Evolutionary conservation across 306 rosid species (phyloP).

Genomic region (Prunus campanulata): DNA sequence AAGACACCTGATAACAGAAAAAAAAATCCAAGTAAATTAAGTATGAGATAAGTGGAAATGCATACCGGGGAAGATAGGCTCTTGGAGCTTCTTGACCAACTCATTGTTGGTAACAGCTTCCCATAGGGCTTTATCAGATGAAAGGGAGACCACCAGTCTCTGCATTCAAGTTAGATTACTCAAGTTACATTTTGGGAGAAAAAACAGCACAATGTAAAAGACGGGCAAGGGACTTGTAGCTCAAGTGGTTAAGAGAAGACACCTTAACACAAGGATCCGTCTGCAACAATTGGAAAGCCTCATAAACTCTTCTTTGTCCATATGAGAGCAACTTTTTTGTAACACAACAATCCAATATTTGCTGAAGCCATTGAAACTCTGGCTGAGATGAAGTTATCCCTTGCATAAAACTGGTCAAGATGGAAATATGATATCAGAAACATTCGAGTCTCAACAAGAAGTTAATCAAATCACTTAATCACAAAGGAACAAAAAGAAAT

Average conservation of each 20-base stretch:
- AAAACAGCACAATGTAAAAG: neutral
- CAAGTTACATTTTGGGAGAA: neutral
- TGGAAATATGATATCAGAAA: constrained; percentile 26
- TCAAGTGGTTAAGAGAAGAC: neutral
- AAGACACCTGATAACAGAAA: too few relatives aligned
- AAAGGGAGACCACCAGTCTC: constrained; percentile 63
- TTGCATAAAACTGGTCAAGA: constrained; percentile 42
- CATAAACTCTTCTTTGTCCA: constrained; percentile 40
- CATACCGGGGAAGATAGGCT: constrained; percentile 49
- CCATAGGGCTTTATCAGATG: constrained; percentile 68
- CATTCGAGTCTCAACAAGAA: neutral
- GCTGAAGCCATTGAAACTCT: constrained; percentile 29
- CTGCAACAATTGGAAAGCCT: constrained; percentile 52
- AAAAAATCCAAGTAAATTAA: neutral
- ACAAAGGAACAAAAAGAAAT: neutral
- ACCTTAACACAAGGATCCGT: constrained; percentile 62
- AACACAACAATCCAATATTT: constrained; percentile 30
- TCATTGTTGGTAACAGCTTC: constrained; percentile 54
- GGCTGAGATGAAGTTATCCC: constrained; percentile 35
- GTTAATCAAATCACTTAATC: neutral
- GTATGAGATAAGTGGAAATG: neutral
- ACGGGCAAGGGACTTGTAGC: neutral
- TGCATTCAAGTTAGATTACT: constrained; percentile 29
- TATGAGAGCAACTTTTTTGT: constrained; percentile 35
- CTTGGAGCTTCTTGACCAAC: constrained; percentile 37